Evolutionary conservation across 768 basidiomycete genomes (phyloP).

Genomic region (Tremella fuciformis): DNA sequence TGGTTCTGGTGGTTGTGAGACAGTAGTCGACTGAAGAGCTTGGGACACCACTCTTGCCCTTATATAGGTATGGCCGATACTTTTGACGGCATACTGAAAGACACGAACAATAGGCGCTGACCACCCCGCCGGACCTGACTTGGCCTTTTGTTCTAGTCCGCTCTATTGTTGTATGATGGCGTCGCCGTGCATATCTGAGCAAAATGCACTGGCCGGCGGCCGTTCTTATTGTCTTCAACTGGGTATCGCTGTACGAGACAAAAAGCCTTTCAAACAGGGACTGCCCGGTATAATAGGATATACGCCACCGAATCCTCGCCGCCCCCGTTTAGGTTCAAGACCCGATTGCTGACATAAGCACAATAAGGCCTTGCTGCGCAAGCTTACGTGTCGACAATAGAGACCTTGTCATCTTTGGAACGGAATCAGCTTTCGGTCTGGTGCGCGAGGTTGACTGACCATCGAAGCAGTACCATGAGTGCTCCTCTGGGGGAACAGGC

Average conservation of each 20-base stretch:
- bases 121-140: too few species aligned
- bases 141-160: too few species aligned
- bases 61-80: too few species aligned
- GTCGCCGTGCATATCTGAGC: too few species aligned
- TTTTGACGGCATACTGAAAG: too few species aligned
- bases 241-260: too few species aligned
- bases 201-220: too few species aligned
- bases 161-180: too few species aligned
- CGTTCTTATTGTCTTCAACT: conserved; percentile 7
- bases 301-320: conserved; percentile 86
- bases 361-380: neutral
- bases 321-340: conserved; percentile 70
- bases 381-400: conserved; percentile 60
- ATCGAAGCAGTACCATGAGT: conserved; percentile 85
- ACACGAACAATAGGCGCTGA: neutral
- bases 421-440: neutral
- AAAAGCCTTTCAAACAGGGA: too few species aligned
- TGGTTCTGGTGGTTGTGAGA: too few species aligned
- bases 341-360: conserved; percentile 66
- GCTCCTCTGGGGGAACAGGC: conserved; percentile 59
- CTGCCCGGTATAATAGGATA: conserved; percentile 67
- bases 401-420: conserved; percentile 70
- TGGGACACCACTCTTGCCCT: too few species aligned
- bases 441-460: conserved; percentile 48
- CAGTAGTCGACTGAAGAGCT: too few species aligned